Base-by-base conservation (phyloP, 148 eudicot species). In the Cornus kousa region DNA sequence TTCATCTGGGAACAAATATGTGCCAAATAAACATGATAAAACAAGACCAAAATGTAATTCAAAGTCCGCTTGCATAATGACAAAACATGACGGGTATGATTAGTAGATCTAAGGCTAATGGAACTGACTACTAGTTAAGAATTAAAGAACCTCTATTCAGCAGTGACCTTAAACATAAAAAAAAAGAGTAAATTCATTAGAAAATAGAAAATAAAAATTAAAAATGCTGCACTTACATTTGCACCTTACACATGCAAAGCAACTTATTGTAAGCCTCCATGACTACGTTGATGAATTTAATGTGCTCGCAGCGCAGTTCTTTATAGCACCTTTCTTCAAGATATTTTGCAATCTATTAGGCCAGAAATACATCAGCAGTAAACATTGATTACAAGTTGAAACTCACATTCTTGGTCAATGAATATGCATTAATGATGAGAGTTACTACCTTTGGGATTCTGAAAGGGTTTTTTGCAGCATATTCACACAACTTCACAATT, bases 391-490 rank as follows among this genome's bases (percentile, higher is more conserved):
- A n/a, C 57, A 76, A 48, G 57, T 71, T 53, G 48, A 66, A 70
- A 39, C 32, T 32, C 71, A 67, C 16, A 32, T 19, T 67, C 24
- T 66, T 24, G 20, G 66, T 53, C 57, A 23, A 31, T 28, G 40
- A 46, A 53, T 53, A n/a, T 17, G 66, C 23, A n/a, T 13, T 57
- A 17, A 62, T 76, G 32, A 66, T 9, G 46, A 23, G 32, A 23
- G 32, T 72, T 67, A 57, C 70, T 78, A 93, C 99, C 94, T 96
- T 96, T 14, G 99, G 98, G 74, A 96, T 92, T 76, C 98, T 89
- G 75, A 87, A 48, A 83, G 99, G 99, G 83, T 96, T 96, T 87
- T 93, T 96, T 39, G 92, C 90, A 40, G 99, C 99, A 89, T 96
- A 96, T 89, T 96, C 99, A 80, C 98, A 96, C 73, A 96, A 84